Evolutionary conservation across 2,329 filamentous ascomycete genomes (phyloP).

Genomic region (Parastagonospora nodorum): DNA sequence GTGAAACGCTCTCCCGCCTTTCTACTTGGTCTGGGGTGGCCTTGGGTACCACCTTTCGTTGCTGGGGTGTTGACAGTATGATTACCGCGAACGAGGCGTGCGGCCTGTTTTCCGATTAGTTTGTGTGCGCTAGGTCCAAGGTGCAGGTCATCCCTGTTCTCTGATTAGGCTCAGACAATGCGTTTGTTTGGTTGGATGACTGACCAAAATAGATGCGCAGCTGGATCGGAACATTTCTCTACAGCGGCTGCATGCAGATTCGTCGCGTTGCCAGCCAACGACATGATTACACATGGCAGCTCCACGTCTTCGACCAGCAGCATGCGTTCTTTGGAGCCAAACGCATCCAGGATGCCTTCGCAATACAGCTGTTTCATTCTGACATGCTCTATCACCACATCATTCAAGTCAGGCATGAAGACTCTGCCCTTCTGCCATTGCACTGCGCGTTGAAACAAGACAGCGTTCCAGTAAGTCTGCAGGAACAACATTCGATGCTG

Average conservation of each 20-base stretch:
- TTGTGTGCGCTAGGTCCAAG: conserved; percentile 40
- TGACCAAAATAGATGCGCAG: conserved; percentile 44
- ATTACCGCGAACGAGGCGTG: conserved; percentile 37
- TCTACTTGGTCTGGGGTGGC: conserved; percentile 17
- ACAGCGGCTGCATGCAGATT: conserved; percentile 34
- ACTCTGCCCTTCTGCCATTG: conserved; percentile 39
- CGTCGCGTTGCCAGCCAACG: conserved; percentile 10
- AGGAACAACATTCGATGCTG: conserved; percentile 43
- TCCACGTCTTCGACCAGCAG: conserved; percentile 42
- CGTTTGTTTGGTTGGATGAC: conserved; percentile 27
- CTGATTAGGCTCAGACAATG: conserved; percentile 39
- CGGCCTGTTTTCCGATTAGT: conserved; percentile 45
- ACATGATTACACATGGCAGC: conserved; percentile 37
- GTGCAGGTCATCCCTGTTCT: conserved; percentile 42
- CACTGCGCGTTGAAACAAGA: conserved; percentile 32
- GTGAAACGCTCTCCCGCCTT: conserved; percentile 26
- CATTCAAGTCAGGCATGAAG: conserved; percentile 40
- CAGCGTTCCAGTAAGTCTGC: conserved; percentile 44
- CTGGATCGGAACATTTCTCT: conserved; percentile 38
- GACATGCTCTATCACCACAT: conserved; percentile 42
- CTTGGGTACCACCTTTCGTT: conserved; percentile 14
- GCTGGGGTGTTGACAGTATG: conserved; percentile 35
- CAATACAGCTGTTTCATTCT: conserved; percentile 40
- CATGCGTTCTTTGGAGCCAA: conserved; percentile 35
- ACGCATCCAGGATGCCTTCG: conserved; percentile 38